phyloP scores from a whole-genome alignment of 148 eudicot species.

The Spergularia bocconei region DNA sequence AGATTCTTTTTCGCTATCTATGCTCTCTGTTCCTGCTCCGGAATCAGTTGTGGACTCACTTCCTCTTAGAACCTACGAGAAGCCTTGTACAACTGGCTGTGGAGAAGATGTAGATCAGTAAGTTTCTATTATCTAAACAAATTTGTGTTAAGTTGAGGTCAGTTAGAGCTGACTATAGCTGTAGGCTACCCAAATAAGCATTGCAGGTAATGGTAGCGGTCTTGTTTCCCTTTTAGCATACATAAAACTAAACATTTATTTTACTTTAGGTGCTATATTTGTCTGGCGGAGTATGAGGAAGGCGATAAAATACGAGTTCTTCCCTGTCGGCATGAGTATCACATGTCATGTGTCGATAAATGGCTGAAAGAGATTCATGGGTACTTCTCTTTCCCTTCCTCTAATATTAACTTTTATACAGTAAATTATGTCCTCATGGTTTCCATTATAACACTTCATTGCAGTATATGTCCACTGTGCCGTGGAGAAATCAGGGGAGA shows the following conservation, averaged over 20 bases:
- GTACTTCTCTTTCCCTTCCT: conserved; percentile 30
- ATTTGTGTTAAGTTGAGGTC: background rate
- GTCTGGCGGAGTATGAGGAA: conserved; percentile 69
- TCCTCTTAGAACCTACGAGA: conserved; percentile 48
- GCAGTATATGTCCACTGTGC: conserved; percentile 85
- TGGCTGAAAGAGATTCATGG: conserved; percentile 93
- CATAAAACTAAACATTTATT: background rate
- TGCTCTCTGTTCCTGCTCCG: conserved; percentile 71
- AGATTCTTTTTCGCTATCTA: conserved; percentile 56
- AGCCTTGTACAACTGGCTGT: conserved; percentile 33
- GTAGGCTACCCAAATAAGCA: background rate
- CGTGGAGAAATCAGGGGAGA: conserved; percentile 65
- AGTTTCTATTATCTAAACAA: conserved; percentile 24
- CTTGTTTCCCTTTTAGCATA: background rate
- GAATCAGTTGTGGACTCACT: conserved; percentile 73
- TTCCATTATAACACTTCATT: background rate
- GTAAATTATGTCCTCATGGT: background rate
- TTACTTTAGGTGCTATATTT: conserved; percentile 70
- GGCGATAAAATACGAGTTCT: conserved; percentile 73
- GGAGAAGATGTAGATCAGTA: conserved; percentile 63
- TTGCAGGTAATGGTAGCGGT: background rate
- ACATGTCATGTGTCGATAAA: conserved; percentile 74
- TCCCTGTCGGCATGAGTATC: conserved; percentile 77
- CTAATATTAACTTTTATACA: background rate
- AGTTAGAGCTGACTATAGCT: background rate